Evolutionary conservation across 2,329 filamentous ascomycete species (phyloP).

Genomic region (Aureobasidium mangrovei): DNA sequence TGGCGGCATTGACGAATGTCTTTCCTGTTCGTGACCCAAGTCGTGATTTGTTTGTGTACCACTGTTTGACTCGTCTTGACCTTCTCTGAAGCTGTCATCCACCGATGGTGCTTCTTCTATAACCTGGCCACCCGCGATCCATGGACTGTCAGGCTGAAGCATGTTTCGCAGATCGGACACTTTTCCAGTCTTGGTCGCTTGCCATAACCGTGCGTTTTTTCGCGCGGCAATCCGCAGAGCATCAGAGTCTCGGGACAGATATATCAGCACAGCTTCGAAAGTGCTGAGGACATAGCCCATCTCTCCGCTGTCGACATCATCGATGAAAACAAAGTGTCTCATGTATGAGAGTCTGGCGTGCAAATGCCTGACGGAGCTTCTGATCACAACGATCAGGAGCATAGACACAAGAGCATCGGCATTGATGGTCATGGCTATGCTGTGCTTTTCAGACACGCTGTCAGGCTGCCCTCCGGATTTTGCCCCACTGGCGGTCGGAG

Average conservation of each 20-base stretch:
- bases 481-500: conserved; percentile 26
- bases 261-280: conserved; percentile 85
- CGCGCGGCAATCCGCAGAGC: conserved; percentile 76
- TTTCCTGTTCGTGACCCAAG: conserved; percentile 7
- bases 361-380: conserved; percentile 77
- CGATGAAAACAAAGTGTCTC: conserved; percentile 94
- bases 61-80: not conserved
- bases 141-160: conserved; percentile 54
- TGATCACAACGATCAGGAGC: conserved; percentile 83
- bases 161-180: conserved; percentile 66
- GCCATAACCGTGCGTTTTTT: conserved; percentile 80
- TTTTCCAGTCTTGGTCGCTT: conserved; percentile 71
- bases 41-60: not conserved
- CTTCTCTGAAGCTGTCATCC: not conserved
- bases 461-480: conserved; percentile 26
- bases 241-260: conserved; percentile 73
- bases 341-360: conserved; percentile 90
- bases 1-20: not conserved
- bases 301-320: conserved; percentile 93
- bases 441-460: conserved; percentile 42
- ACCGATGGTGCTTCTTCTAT: conserved; percentile 13
- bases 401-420: conserved; percentile 91
- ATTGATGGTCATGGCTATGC: conserved; percentile 57
- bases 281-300: conserved; percentile 94
- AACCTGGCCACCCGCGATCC: conserved; percentile 6